Evolutionary conservation across 257 asterid genomes (phyloP), one percentile per base, ranked within the genome.

Genomic region (Penstemon davidsonii): DNA sequence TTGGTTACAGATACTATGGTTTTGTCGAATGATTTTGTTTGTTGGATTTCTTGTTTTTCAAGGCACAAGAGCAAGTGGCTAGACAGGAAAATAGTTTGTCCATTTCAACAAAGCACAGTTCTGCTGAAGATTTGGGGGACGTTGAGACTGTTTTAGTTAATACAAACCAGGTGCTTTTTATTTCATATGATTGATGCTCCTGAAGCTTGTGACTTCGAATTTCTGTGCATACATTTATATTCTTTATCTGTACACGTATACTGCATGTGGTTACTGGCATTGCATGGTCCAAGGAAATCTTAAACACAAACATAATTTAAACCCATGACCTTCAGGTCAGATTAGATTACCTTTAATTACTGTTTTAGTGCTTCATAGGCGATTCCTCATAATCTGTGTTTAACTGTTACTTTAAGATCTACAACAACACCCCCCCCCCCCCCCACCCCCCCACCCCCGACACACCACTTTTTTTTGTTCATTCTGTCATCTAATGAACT

Each of bases 101-200:
- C 68, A 76, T 85, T 66, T 82, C 84, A 3, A 69, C 85, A 40
- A 88, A 85, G 88, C 88, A 82, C 62, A 84, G 73, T 75, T 66
- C 75, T 36, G 12, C 80, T 40, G 96, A 87, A 56, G 96, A 94
- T 81, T 81, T 89, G 5, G 88, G 91, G 72, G 73, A 77, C 69
- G 80, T 88, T 66, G 87, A 88, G 38, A 86, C 95, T 7, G 87
- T 86, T 80, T 74, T 94, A 78, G 93, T 91, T 72, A 91, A 91
- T 73, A 87, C 99, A 44, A 94, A 86, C 70, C 89, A 94, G 97
- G 97, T 88, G 69, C 49, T 12, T 63, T 8, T 36, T 47, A 12
- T 60, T 69, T 72, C 25, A n/a, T 8, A 62, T 71, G 37, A 36
- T 55, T 69, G 50, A 18, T 52, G 8, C 18, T 58, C 43, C 72